Evolutionary conservation across 164 flowering plant genomes (phyloP).

Genomic region (Vitis riparia): DNA sequence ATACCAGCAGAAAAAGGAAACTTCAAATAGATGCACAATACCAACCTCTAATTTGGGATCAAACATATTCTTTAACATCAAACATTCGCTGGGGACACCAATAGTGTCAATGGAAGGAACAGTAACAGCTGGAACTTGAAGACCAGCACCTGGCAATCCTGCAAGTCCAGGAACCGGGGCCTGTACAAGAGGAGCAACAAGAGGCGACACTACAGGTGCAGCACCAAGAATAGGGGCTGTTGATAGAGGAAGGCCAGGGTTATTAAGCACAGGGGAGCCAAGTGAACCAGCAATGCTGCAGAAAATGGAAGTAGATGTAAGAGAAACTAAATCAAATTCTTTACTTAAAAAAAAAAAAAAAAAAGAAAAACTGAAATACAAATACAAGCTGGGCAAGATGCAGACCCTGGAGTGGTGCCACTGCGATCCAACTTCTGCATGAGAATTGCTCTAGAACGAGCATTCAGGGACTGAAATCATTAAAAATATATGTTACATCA

Average conservation of each 20-base stretch:
- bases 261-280: slow-evolving; percentile 31
- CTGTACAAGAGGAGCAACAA: slow-evolving; percentile 42
- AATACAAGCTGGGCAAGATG: slow-evolving; percentile 1
- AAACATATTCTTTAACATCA: slow-evolving; percentile 88
- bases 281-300: slow-evolving; percentile 57
- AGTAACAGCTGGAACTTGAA: slow-evolving; percentile 39
- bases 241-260: slow-evolving; percentile 35
- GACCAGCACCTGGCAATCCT: slow-evolving; percentile 45
- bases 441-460: slow-evolving; percentile 79
- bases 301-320: slow-evolving; percentile 2
- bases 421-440: slow-evolving; percentile 92
- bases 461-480: slow-evolving; percentile 70
- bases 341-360: background rate
- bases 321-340: background rate
- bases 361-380: background rate
- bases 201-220: slow-evolving; percentile 37
- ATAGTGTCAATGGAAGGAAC: slow-evolving; percentile 51
- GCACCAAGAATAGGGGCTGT: slow-evolving; percentile 45
- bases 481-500: slow-evolving; percentile 1
- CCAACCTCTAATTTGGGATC: slow-evolving; percentile 81
- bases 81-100: slow-evolving; percentile 85
- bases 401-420: slow-evolving; percentile 67
- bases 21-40: background rate
- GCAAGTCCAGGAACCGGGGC: slow-evolving; percentile 42
- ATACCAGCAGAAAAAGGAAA: background rate